Base-by-base conservation (phyloP, 2,329 filamentous ascomycete genomes). In the Fusarium piperis region DNA sequence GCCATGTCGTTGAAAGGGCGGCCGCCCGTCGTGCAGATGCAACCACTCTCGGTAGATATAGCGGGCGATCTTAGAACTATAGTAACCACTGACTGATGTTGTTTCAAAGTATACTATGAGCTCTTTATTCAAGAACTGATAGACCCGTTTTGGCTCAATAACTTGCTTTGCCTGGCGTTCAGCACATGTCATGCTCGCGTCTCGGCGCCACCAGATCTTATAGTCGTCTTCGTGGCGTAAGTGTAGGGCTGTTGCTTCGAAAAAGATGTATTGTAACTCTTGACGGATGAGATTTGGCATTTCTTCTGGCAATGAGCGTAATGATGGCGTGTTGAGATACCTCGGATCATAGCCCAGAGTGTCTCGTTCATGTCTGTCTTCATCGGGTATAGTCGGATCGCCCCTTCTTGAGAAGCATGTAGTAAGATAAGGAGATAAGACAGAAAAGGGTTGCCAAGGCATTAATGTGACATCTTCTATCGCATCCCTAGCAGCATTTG, bases 121-220 rank as follows among this genome's bases (percentile, higher is more conserved):
- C 18, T 64, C 39, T 32, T 67, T 62, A 32, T 67, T 67, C 3
- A 64, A 35, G 8, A 65, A 61, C 23, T 60, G 16, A 56, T 56
- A 56, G 46, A 53, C 11, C n/a, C 16, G 4, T 11, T 12, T 48
- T 48, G 30, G 32, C 18, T 56, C 16, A 28, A 62, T 56, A 11
- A 41, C n/a, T 32, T 12, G 8, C 11, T 30, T 23, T 41, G 32
- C 26, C 16, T 8, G 20, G n/a, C 32, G 15, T 38, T 13, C 15
- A 16, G 30, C 11, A 48, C 15, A 35, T 62, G 38, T 35, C 38
- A 56, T 62, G 30, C 48, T 62, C 38, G n/a, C 36, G 28, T 62
- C 30, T 56, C 39, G 20, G 16, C 28, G 36, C 60, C 20, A 62
- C 35, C 13, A 46, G 36, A 57, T 30, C 38, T 48, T 48, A 15